phyloP scores from a whole-genome alignment of 306 rosid species.

The Trifolium fragiferum region DNA sequence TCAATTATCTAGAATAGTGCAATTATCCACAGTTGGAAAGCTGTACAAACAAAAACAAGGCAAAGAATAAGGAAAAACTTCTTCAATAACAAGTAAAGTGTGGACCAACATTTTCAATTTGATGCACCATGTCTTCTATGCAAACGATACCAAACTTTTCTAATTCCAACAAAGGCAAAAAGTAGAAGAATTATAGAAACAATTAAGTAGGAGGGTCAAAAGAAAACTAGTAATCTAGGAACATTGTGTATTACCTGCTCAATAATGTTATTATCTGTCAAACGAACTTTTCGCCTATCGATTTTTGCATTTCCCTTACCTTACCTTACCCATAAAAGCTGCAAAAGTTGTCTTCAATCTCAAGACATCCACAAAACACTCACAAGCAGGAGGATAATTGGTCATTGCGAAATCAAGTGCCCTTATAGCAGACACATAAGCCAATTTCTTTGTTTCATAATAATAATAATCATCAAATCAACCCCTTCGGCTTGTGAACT shows the following conservation, averaged over 20 bases:
- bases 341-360: constrained; percentile 96
- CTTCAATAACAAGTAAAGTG: too few relatives aligned
- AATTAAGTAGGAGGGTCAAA: not conserved
- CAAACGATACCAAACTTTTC: constrained; percentile 72
- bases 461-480: constrained; percentile 93
- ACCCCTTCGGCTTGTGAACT: constrained; percentile 99
- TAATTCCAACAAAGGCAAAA: constrained; percentile 57
- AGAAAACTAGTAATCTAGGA: constrained; percentile 7
- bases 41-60: too few relatives aligned
- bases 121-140: constrained; percentile 87
- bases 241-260: constrained; percentile 64
- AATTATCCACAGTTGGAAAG: too few relatives aligned
- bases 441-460: constrained; percentile 95
- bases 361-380: constrained; percentile 93
- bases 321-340: constrained; percentile 99
- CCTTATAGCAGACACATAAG: constrained; percentile 90
- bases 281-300: constrained; percentile 73
- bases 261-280: constrained; percentile 81
- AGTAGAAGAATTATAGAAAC: constrained; percentile 14
- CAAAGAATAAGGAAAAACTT: too few relatives aligned
- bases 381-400: constrained; percentile 91
- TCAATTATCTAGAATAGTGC: too few relatives aligned
- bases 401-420: constrained; percentile 99
- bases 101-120: constrained; percentile 72
- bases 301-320: constrained; percentile 70